A percentile compares a stretch with the other conserved stretches of the same genome.
Evolutionary conservation across 2,329 filamentous ascomycete species (phyloP).

Genomic region (Diaporthe vaccinii): DNA sequence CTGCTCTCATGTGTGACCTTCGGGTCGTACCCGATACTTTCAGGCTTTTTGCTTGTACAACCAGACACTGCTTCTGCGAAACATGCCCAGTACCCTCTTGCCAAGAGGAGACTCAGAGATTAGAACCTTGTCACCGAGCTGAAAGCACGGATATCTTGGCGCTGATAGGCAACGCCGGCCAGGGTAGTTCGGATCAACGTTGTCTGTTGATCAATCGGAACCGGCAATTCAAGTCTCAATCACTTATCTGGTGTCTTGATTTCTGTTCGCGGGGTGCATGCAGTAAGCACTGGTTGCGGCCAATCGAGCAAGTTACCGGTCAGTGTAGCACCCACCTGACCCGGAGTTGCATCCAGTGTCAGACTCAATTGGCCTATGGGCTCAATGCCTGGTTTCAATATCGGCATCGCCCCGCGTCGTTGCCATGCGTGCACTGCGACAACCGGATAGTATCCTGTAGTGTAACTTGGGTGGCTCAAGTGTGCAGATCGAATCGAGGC

Average conservation of each 20-base stretch:
- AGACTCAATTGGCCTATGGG: neutral
- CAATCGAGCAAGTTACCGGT: neutral
- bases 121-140: neutral
- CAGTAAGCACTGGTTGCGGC: neutral
- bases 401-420: neutral
- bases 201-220: neutral
- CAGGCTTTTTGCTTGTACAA: neutral
- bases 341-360: slow-evolving; percentile 3
- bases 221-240: neutral
- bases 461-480: neutral
- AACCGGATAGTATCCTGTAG: neutral
- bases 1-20: neutral
- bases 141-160: neutral
- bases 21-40: neutral
- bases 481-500: neutral
- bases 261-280: slow-evolving; percentile 2
- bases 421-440: neutral
- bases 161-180: neutral
- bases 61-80: neutral
- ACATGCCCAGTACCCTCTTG: neutral
- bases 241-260: neutral
- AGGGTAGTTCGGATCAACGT: slow-evolving; percentile 8
- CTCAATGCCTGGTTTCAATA: neutral
- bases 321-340: neutral
- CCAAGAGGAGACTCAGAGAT: neutral